Conservation (phyloP, 2,329 filamentous ascomycete genomes). For the Aspergillus spinulosporus region DNA sequence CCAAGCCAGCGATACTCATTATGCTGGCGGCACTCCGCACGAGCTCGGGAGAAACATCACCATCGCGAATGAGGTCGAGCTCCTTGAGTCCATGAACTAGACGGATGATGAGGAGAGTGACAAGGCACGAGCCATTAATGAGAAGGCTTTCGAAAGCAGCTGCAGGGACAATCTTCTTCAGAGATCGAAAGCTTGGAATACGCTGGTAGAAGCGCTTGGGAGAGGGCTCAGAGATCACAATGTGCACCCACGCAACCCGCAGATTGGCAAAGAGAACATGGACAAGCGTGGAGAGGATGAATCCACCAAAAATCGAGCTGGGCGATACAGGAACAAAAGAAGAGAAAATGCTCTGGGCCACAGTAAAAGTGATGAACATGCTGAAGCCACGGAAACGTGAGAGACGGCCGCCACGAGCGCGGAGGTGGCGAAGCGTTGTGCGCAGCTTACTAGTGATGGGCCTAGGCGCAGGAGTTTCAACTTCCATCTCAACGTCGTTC, state of each 20-base stretch:
- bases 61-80: conserved; percentile 14
- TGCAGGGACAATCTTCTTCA: conserved; percentile 70
- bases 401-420: conserved; percentile 61
- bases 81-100: conserved; percentile 35
- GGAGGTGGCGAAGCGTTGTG: conserved; percentile 61
- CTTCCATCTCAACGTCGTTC: conserved; percentile 36
- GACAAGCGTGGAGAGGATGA: conserved; percentile 57
- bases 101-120: conserved; percentile 47
- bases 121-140: conserved; percentile 48
- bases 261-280: conserved; percentile 66
- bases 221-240: conserved; percentile 72
- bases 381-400: conserved; percentile 69
- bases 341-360: conserved; percentile 50
- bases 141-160: conserved; percentile 62
- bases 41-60: conserved; percentile 16
- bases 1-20: conserved; percentile 46
- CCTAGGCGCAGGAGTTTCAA: conserved; percentile 51
- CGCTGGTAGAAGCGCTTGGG: conserved; percentile 66
- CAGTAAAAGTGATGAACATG: conserved; percentile 50
- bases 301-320: conserved; percentile 44
- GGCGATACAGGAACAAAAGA: conserved; percentile 34
- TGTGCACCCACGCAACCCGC: conserved; percentile 79
- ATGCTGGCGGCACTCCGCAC: conserved; percentile 2
- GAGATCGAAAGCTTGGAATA: conserved; percentile 65
- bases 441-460: conserved; percentile 64